Conservation (phyloP, 2,329 filamentous ascomycete species). For the Knufia fluminis region DNA sequence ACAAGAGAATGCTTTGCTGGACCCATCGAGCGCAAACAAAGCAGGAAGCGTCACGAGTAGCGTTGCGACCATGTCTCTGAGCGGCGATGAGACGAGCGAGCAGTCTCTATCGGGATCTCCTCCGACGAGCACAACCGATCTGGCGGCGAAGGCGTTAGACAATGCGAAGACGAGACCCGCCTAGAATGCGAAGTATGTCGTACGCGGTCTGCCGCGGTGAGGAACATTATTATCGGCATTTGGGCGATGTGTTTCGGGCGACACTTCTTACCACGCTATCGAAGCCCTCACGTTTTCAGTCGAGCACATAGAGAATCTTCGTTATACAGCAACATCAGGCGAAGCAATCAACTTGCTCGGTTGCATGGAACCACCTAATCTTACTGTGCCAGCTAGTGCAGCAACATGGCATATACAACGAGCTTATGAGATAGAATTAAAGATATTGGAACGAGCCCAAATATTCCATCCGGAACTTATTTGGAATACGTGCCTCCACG, state of each 20-base stretch:
- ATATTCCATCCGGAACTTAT: too few relatives aligned
- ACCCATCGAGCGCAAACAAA: background rate
- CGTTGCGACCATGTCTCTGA: background rate
- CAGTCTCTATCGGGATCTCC: background rate
- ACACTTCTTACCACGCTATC: too few relatives aligned
- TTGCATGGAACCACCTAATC: too few relatives aligned
- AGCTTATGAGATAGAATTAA: background rate
- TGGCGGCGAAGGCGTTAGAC: background rate
- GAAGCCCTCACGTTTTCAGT: too few relatives aligned
- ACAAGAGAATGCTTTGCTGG: background rate
- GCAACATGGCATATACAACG: background rate
- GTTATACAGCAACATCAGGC: too few relatives aligned
- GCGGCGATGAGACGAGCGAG: conserved; percentile 3
- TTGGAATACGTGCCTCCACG: too few relatives aligned
- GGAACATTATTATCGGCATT: too few relatives aligned
- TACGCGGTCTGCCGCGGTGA: background rate
- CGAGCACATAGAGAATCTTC: too few relatives aligned
- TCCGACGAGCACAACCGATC: background rate
- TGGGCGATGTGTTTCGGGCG: too few relatives aligned
- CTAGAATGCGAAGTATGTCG: background rate
- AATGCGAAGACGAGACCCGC: background rate
- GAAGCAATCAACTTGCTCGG: too few relatives aligned
- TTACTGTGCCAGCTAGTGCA: background rate
- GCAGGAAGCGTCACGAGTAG: conserved; percentile 4
- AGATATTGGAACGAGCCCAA: background rate